Evolutionary conservation across 305 asterid species (phyloP).

Genomic region (Fraxinus floribunda): DNA sequence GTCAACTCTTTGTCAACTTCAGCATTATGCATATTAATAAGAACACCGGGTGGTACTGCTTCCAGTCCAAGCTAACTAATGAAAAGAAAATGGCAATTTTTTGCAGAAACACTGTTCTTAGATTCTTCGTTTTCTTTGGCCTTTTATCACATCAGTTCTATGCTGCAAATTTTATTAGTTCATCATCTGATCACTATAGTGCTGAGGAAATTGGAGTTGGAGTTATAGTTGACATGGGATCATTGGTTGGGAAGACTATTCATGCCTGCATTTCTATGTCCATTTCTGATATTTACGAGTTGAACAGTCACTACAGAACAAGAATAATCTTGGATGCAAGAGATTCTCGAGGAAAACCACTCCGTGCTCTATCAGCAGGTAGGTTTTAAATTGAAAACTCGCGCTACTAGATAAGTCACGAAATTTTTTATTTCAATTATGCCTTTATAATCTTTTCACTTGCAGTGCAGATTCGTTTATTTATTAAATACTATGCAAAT

Average conservation of each 20-base stretch:
- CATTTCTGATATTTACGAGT: slow-evolving; percentile 21
- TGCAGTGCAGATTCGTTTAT: no score
- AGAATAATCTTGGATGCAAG: slow-evolving; percentile 22
- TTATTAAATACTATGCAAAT: no score
- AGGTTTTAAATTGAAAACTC: not conserved
- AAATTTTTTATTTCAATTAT: no score
- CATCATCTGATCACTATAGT: not conserved
- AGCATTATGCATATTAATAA: no score
- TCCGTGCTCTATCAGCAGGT: slow-evolving; percentile 23
- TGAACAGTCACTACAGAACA: slow-evolving; percentile 6
- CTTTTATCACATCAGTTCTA: not conserved
- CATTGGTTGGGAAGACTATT: slow-evolving; percentile 10
- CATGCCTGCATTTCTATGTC: slow-evolving; percentile 28
- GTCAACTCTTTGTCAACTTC: not conserved
- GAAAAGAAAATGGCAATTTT: not conserved
- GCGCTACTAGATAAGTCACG: no score
- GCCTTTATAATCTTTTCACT: no score
- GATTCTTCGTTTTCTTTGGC: not conserved
- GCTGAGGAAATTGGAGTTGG: slow-evolving; percentile 15
- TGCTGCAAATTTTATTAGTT: not conserved
- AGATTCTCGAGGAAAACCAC: slow-evolving; percentile 21
- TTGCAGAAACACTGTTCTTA: not conserved
- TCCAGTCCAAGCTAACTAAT: not conserved
- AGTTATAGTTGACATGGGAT: slow-evolving; percentile 21
- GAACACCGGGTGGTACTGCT: not conserved